These are phyloP conservation scores for Cubamyces sp. DNA, from an alignment of 768 basidiomycete species.

Conservation along the genomic window DNA sequence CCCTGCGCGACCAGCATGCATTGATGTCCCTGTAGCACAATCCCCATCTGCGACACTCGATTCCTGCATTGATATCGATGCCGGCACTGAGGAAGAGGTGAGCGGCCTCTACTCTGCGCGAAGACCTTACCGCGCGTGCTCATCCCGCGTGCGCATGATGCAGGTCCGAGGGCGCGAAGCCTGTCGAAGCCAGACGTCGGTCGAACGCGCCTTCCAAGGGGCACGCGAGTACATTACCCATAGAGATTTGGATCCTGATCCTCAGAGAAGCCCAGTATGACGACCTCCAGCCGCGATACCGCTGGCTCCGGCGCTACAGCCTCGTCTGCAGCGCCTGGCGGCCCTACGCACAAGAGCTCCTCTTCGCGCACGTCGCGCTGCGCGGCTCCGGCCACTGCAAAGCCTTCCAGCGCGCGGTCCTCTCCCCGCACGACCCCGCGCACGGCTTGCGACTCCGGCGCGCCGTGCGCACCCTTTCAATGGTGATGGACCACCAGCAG, in stretches of 20 bases:
- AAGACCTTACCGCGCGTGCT: no score
- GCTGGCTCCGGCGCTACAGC: conserved; percentile 6
- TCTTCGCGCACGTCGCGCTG: conserved; percentile 11
- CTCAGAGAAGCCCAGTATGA: conserved; percentile 12
- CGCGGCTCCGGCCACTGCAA: conserved; percentile 9
- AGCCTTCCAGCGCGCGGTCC: neutral
- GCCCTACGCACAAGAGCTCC: conserved; percentile 11
- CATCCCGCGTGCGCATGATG: no score
- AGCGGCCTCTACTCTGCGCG: neutral
- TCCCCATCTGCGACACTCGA: neutral
- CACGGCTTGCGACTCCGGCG: neutral
- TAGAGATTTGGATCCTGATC: conserved; percentile 10
- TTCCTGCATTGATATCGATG: neutral
- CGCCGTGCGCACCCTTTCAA: conserved; percentile 3
- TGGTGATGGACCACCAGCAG: conserved; percentile 20
- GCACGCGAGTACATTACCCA: neutral
- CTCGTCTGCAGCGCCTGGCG: conserved; percentile 16
- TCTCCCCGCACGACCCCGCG: neutral
- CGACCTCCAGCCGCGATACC: conserved; percentile 16
- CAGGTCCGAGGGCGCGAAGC: no score
- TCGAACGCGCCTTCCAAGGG: neutral
- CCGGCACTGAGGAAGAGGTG: neutral
- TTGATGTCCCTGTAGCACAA: no score
- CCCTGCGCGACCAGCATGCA: no score
- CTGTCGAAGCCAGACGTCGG: neutral